These are phyloP conservation scores for Artemisia annua DNA, from an alignment of 129 eudicot genomes.

Conservation along the genomic window DNA sequence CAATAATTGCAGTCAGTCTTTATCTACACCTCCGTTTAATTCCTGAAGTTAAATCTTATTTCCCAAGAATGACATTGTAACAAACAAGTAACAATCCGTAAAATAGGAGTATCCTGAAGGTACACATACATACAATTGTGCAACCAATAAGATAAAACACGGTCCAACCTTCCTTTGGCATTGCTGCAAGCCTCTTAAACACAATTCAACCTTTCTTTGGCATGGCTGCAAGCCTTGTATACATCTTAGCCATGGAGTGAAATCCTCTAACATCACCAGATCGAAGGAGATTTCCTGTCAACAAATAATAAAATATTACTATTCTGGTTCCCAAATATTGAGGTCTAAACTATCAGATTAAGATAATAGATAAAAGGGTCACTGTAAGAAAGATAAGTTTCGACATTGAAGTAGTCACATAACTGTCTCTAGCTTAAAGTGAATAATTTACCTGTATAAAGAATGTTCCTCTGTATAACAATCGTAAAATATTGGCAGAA, in stretches of 20 bases:
- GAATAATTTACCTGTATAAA: too few relatives aligned
- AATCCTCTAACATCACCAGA: conserved; percentile 86
- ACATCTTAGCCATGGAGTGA: conserved; percentile 98
- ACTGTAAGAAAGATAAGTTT: too few relatives aligned
- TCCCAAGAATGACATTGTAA: not conserved
- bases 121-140: not conserved
- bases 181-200: conserved; percentile 75
- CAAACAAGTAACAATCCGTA: not conserved
- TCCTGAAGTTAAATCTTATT: not conserved
- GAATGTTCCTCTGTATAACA: too few relatives aligned
- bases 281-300: conserved; percentile 82
- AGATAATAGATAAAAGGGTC: too few relatives aligned
- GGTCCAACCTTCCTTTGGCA: conserved; percentile 88
- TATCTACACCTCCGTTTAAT: conserved; percentile 4
- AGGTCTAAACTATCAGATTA: too few relatives aligned
- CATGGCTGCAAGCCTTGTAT: conserved; percentile 95
- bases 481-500: too few relatives aligned
- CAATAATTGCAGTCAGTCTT: conserved; percentile 1
- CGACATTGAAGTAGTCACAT: too few relatives aligned
- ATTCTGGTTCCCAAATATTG: too few relatives aligned
- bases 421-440: too few relatives aligned
- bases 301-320: not conserved
- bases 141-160: not conserved
- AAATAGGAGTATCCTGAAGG: not conserved
- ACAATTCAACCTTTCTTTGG: conserved; percentile 82